Evolutionary conservation across 2,329 filamentous ascomycete genomes (phyloP).

Genomic region (Alternaria incomplexa): DNA sequence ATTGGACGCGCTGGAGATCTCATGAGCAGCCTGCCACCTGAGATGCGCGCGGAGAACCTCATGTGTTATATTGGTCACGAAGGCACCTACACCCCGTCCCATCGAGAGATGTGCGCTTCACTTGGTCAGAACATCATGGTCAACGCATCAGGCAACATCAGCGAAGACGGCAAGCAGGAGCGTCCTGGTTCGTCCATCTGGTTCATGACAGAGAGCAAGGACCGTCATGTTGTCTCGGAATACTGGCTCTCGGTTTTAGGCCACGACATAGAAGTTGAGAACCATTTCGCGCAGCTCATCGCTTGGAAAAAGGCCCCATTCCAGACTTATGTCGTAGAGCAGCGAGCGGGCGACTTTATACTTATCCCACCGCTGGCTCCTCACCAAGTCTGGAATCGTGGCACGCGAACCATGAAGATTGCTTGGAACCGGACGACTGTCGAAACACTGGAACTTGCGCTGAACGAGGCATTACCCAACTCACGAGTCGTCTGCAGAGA

Average conservation of each 20-base stretch:
- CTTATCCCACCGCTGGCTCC: constrained; percentile 90
- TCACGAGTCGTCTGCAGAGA: constrained; percentile 92
- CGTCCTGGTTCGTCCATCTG: constrained; percentile 89
- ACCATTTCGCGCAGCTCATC: constrained; percentile 93
- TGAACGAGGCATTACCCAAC: constrained; percentile 86
- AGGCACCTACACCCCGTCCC: constrained; percentile 93
- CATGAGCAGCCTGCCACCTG: constrained; percentile 86
- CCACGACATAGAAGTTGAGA: constrained; percentile 95
- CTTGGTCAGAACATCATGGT: constrained; percentile 99
- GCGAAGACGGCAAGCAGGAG: constrained; percentile 71
- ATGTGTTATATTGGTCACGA: constrained; percentile 99
- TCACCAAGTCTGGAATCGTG: constrained; percentile 98
- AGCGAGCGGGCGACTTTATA: constrained; percentile 89
- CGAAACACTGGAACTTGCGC: constrained; percentile 84
- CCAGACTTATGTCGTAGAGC: constrained; percentile 89
- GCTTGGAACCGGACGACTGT: constrained; percentile 97
- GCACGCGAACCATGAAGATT: constrained; percentile 94
- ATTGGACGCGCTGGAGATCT: constrained; percentile 82
- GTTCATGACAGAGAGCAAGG: constrained; percentile 98
- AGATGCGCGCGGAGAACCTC: constrained; percentile 92
- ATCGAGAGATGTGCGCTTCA: constrained; percentile 97
- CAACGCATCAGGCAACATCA: constrained; percentile 72
- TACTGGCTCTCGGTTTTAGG: constrained; percentile 93
- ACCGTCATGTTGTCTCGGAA: constrained; percentile 86
- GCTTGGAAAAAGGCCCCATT: constrained; percentile 96